Conservation (phyloP, 2,329 filamentous ascomycete species). For the Didymella segeticola region DNA sequence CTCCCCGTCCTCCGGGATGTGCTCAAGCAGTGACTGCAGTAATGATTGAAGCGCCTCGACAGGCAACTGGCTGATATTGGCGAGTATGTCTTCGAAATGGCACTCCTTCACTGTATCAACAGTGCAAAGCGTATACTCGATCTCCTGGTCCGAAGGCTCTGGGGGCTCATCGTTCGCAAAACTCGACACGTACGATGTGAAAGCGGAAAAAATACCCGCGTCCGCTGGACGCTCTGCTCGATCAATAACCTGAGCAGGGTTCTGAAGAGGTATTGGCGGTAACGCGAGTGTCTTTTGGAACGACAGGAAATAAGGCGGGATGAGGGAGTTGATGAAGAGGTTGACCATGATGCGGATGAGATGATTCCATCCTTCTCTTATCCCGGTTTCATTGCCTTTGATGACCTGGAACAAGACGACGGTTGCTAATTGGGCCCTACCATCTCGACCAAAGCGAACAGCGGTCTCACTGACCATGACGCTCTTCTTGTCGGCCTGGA, state of each 20-base stretch:
- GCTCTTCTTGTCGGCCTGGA: constrained; percentile 87
- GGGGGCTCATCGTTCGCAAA: constrained; percentile 98
- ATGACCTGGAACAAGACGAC: constrained; percentile 95
- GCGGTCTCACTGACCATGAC: constrained; percentile 99
- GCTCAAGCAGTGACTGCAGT: constrained; percentile 75
- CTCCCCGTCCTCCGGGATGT: constrained; percentile 85
- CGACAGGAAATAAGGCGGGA: constrained; percentile 77
- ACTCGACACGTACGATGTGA: constrained; percentile 97
- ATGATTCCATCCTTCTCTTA: constrained; percentile 79
- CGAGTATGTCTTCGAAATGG: constrained; percentile 80
- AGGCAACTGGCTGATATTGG: constrained; percentile 77
- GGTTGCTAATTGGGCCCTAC: constrained; percentile 90
- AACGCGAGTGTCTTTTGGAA: constrained; percentile 73
- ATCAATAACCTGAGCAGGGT: constrained; percentile 90
- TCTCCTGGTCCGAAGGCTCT: constrained; percentile 94
- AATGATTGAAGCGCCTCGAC: constrained; percentile 65
- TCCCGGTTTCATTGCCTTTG: constrained; percentile 79
- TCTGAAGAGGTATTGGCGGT: constrained; percentile 84
- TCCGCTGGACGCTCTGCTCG: constrained; percentile 79
- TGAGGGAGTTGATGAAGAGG: constrained; percentile 92
- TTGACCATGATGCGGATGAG: constrained; percentile 93
- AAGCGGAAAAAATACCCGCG: constrained; percentile 86
- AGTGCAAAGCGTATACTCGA: constrained; percentile 93
- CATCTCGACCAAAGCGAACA: constrained; percentile 92
- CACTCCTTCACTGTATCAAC: constrained; percentile 94